Conservation (phyloP, 352 stramenopile species). For the Plasmopara halstedii region DNA sequence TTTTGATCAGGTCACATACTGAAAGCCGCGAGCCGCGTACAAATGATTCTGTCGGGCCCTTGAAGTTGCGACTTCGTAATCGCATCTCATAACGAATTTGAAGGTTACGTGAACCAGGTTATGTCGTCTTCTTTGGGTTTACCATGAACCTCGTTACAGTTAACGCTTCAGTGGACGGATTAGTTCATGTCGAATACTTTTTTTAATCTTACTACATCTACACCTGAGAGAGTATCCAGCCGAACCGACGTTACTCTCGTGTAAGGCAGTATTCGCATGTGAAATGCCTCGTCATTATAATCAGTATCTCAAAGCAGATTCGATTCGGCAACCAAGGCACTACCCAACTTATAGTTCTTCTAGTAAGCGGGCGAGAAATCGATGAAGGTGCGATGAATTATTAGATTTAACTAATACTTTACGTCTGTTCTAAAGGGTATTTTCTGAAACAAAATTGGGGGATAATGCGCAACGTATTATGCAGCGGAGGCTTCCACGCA, state of each 20-base stretch:
- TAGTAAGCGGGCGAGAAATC: slow-evolving; percentile 65
- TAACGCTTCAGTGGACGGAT: too few relatives aligned
- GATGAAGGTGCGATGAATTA: slow-evolving; percentile 31
- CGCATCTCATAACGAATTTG: slow-evolving; percentile 40
- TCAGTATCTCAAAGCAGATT: slow-evolving; percentile 31
- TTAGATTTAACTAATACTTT: slow-evolving; percentile 2
- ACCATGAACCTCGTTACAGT: too few relatives aligned
- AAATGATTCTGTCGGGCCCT: slow-evolving; percentile 37
- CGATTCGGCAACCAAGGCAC: slow-evolving; percentile 64
- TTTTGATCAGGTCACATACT: too few relatives aligned
- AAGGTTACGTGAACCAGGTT: slow-evolving; percentile 41
- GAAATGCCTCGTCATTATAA: slow-evolving; percentile 54
- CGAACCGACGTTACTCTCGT: slow-evolving; percentile 47
- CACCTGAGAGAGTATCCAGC: slow-evolving; percentile 18
- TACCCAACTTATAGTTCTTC: too few relatives aligned
- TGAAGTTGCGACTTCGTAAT: slow-evolving; percentile 39
- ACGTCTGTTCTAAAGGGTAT: slow-evolving; percentile 47
- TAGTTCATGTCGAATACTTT: too few relatives aligned
- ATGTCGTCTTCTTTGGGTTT: too few relatives aligned
- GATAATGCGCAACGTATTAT: slow-evolving; percentile 43
- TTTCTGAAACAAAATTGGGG: slow-evolving; percentile 43
- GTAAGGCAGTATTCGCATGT: slow-evolving; percentile 69
- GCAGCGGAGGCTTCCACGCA: too few relatives aligned
- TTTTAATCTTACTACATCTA: too few relatives aligned
- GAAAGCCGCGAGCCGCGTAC: too few relatives aligned